Percentiles rank a stretch among this genome's conserved stretches.
Conservation (phyloP, 2,329 filamentous ascomycete genomes). For the Penicillium sp. region DNA sequence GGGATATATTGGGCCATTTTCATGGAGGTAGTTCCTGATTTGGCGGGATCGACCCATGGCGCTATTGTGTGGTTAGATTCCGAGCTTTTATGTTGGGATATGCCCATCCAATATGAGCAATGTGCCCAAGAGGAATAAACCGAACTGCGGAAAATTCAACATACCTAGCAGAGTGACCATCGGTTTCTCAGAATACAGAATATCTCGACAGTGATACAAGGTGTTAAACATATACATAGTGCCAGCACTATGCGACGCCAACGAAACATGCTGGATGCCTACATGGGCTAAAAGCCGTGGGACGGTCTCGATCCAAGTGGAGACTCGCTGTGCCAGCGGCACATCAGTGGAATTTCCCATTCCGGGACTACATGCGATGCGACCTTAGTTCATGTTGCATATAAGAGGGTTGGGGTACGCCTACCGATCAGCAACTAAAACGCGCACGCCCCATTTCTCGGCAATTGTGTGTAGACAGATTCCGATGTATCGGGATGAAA, state of each 20-base stretch:
- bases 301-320: constrained; percentile 44
- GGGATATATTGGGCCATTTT: constrained; percentile 30
- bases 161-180: background rate
- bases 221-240: constrained; percentile 47
- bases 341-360: constrained; percentile 47
- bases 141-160: background rate
- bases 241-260: constrained; percentile 45
- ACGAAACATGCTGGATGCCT: constrained; percentile 38
- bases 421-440: constrained; percentile 10
- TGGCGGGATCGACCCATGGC: constrained; percentile 45
- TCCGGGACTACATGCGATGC: constrained; percentile 36
- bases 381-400: background rate
- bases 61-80: constrained; percentile 33
- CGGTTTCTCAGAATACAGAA: constrained; percentile 26
- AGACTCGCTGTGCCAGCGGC: constrained; percentile 36
- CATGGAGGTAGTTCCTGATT: constrained; percentile 35
- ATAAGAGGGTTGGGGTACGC: background rate
- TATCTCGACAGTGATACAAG: constrained; percentile 32
- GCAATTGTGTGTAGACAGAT: constrained; percentile 2
- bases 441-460: constrained; percentile 8
- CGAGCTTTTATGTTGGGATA: background rate
- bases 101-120: background rate
- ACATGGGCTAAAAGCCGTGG: constrained; percentile 41
- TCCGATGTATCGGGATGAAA: constrained; percentile 4
- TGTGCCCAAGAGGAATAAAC: background rate